phyloP scores from a whole-genome alignment of 257 asterid species.

The Apocynum venetum region DNA sequence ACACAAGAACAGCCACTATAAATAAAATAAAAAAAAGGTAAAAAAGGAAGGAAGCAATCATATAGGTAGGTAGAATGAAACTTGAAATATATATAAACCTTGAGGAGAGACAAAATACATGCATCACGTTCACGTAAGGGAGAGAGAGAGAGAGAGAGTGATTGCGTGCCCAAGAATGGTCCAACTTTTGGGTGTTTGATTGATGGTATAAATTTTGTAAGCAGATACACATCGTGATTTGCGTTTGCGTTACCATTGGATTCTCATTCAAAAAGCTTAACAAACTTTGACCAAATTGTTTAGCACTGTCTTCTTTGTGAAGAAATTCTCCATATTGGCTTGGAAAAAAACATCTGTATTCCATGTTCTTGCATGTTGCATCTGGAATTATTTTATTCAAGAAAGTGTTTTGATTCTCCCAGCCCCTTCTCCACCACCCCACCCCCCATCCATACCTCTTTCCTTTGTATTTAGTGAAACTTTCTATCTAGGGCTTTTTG shows the following conservation, averaged over 20 bases:
- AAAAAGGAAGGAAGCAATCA: not conserved
- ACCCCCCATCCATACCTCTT: not conserved
- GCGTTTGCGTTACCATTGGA: slow-evolving; percentile 17
- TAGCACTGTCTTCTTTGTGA: slow-evolving; percentile 8
- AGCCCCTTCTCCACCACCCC: not conserved
- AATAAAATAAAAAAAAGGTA: too few relatives aligned
- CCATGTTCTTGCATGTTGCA: slow-evolving; percentile 17
- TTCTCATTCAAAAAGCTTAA: slow-evolving; percentile 13
- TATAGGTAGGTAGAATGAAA: slow-evolving; percentile 1
- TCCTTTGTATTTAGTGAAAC: slow-evolving; percentile 12
- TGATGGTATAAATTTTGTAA: not conserved
- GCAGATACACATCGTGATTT: slow-evolving; percentile 8
- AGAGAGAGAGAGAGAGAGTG: not conserved
- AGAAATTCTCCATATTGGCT: slow-evolving; percentile 11
- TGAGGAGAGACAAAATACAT: not conserved
- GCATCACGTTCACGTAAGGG: too few relatives aligned
- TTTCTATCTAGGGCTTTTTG: slow-evolving; percentile 8
- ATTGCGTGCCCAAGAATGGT: not conserved
- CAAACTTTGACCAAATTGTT: slow-evolving; percentile 20
- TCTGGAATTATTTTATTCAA: not conserved
- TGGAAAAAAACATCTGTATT: slow-evolving; percentile 7
- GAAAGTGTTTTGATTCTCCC: not conserved
- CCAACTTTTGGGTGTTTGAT: not conserved
- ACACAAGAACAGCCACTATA: too few relatives aligned
- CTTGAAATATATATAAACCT: not conserved